Percentiles rank a stretch among this genome's conserved stretches.
Conservation (phyloP, 2,329 filamentous ascomycete genomes). For the Neocatenulostroma microsporum region DNA sequence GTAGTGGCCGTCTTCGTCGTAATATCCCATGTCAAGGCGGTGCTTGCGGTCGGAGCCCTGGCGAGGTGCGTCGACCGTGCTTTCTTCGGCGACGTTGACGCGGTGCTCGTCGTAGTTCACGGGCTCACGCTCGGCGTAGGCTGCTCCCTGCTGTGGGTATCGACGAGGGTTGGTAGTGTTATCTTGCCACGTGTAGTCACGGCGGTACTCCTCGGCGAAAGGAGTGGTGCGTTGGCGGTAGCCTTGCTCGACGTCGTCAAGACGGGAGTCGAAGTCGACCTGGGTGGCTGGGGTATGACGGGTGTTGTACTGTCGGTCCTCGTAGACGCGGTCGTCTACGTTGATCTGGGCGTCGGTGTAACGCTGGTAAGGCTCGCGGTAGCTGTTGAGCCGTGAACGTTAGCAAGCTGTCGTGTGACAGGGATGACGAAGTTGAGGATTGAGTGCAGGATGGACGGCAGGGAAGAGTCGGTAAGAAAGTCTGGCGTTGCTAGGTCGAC, state of each 20-base stretch:
- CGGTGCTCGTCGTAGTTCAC: conserved; percentile 28
- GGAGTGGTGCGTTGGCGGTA: conserved; percentile 34
- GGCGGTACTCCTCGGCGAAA: conserved; percentile 33
- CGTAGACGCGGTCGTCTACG: conserved; percentile 47
- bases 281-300: conserved; percentile 44
- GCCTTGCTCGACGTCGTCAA: conserved; percentile 47
- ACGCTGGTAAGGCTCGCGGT: conserved; percentile 48
- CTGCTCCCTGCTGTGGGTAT: conserved; percentile 28
- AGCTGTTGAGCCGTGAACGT: conserved; percentile 35
- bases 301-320: conserved; percentile 38
- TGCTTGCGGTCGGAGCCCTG: conserved; percentile 30
- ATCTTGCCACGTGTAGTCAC: conserved; percentile 30
- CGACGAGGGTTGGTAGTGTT: conserved; percentile 33
- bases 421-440: conserved; percentile 14
- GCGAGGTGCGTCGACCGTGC: conserved; percentile 44
- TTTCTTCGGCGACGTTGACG: conserved; percentile 44
- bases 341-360: conserved; percentile 61
- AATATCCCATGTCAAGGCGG: conserved; percentile 65
- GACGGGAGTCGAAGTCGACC: conserved; percentile 48
- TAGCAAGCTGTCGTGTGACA: conserved; percentile 14
- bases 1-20: conserved; percentile 71
- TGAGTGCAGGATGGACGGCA: conserved; percentile 11
- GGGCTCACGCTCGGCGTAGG: conserved; percentile 30
- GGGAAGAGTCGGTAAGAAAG: conserved; percentile 20
- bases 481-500: conserved; percentile 26